Conservation (phyloP, 495 filamentous ascomycete genomes). For the Podospora australis region DNA sequence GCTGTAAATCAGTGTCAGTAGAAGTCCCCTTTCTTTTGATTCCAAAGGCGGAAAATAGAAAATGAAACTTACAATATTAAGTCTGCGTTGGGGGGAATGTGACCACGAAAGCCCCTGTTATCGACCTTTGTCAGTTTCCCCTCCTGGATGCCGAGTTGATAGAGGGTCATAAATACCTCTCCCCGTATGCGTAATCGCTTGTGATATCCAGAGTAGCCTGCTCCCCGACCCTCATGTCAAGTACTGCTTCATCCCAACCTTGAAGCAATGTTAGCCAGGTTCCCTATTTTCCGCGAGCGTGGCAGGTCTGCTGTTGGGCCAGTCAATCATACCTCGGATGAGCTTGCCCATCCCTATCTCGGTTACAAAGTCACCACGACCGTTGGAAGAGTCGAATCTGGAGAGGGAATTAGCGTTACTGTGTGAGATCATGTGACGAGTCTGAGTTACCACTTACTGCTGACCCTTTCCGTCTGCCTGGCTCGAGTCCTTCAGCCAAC, state of each 20-base stretch:
- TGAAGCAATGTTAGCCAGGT: constrained; percentile 7
- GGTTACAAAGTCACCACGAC: constrained; percentile 56
- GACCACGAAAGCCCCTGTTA: constrained; percentile 56
- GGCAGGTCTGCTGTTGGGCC: neutral
- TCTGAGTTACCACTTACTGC: constrained; percentile 29
- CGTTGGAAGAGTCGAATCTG: constrained; percentile 77
- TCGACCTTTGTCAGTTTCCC: neutral
- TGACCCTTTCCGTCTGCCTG: constrained; percentile 45
- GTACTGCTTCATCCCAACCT: constrained; percentile 88
- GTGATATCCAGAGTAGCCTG: constrained; percentile 71
- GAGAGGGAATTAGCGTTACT: neutral
- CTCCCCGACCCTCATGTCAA: constrained; percentile 74
- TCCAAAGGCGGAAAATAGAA: too few species aligned
- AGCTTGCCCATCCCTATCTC: constrained; percentile 69
- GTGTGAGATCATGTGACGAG: neutral
- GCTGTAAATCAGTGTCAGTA: constrained; percentile 21
- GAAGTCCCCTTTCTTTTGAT: neutral
- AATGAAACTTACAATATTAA: constrained; percentile 48
- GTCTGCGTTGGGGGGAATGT: constrained; percentile 51
- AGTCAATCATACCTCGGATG: constrained; percentile 58
- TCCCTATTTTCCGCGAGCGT: neutral
- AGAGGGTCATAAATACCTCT: constrained; percentile 44
- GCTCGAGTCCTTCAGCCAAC: constrained; percentile 63
- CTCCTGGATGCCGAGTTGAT: too few species aligned
- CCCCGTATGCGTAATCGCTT: constrained; percentile 72